Evolutionary conservation across 805 yeast species (phyloP).

Genomic region (Komagataella mondaviorum): DNA sequence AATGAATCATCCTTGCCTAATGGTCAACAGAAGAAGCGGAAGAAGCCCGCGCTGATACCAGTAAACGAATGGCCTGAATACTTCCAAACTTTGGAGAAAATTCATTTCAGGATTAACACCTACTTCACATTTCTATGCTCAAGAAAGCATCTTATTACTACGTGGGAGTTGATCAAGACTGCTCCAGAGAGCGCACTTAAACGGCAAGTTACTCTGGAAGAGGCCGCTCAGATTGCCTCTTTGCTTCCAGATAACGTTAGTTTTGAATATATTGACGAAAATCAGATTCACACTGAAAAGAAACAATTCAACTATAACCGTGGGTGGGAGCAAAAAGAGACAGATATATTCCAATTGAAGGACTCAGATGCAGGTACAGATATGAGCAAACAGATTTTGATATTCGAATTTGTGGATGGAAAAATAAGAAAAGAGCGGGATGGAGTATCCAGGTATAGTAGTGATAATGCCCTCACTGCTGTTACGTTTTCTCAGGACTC

Average conservation of each 20-base stretch:
- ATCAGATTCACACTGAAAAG: conserved; percentile 35
- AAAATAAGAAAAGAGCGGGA: conserved; percentile 28
- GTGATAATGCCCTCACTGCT: conserved; percentile 9
- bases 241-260: conserved; percentile 58
- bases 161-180: conserved; percentile 35
- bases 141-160: conserved; percentile 45
- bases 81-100: conserved; percentile 26
- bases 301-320: conserved; percentile 23
- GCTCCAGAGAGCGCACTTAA: conserved; percentile 37
- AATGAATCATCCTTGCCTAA: not conserved
- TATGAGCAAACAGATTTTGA: conserved; percentile 36
- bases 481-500: conserved; percentile 42
- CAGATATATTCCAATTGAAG: conserved; percentile 36
- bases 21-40: not conserved
- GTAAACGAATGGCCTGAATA: conserved; percentile 13
- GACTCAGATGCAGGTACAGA: conserved; percentile 19
- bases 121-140: conserved; percentile 50
- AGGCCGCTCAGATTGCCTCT: conserved; percentile 49
- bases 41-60: not conserved
- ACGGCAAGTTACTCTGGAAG: conserved; percentile 30
- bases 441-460: conserved; percentile 20
- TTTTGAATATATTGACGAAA: conserved; percentile 70
- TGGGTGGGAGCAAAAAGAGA: conserved; percentile 44
- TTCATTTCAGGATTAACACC: conserved; percentile 42
- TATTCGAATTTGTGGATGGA: conserved; percentile 72